Base-by-base conservation (phyloP, 1,284 basidiomycete species). In the Salmacisia buchloeana region DNA sequence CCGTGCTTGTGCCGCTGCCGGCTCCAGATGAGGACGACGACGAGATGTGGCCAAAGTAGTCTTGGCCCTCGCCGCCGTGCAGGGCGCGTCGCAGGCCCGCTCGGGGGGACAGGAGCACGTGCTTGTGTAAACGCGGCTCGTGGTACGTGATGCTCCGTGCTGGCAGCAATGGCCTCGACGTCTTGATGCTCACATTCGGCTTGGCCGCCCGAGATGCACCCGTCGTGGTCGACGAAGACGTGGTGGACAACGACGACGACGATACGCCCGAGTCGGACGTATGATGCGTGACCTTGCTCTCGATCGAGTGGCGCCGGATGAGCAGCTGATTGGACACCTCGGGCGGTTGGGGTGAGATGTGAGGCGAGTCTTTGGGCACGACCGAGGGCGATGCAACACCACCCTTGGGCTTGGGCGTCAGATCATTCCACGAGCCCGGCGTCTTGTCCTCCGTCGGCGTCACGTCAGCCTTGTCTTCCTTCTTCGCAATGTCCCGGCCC, bases 71-170 rank as follows among this genome's bases (percentile, higher is more conserved):
- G 33, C 59, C 27, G 63, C 49, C 57, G 58, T 61, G 27, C 64
- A 65, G 9, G 39, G 34, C 38, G 52, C 43, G 58, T 41, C n/a
- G 57, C 25, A 27, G 35, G 41, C 29, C 60, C 41, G 33, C 36
- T n/a, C 33, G 52, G 25, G 73, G 73, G 18, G 75, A 73, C 72
- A 74, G 69, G 38, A 72, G 65, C 27, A 73, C 70, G 31, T 75
- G 67, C 63, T 72, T 69, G 58, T 74, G 69, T 60, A 74, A 52
- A 2, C 72, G 61, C 31, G 73, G 76, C 63, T 76, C 75, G 60
- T 78, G 73, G 63, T 74, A 76, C 5, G 76, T 76, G 63, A 77
- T 77, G 56, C 70, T 73, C 25, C 75, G 61, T 18, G 75, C 67
- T 1, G 75, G 75, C 60, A 75, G 49, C 65, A 73, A 43, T 1